phyloP scores from a whole-genome alignment of 345 rosid genomes.

The Pistacia vera region DNA sequence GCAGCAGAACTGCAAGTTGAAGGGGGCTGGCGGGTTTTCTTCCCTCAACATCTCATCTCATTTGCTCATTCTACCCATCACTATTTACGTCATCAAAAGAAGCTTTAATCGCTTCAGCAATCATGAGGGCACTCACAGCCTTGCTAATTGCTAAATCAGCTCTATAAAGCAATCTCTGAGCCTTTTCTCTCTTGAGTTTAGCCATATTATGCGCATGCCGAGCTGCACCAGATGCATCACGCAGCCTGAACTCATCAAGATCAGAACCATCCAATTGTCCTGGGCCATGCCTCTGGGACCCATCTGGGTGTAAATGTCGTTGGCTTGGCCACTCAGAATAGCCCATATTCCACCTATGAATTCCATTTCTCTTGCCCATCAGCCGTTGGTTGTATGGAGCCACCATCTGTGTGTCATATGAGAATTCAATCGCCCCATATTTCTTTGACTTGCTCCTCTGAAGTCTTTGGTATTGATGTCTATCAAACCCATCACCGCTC shows the following conservation, averaged over 20 bases:
- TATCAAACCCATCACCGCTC: conserved; percentile 51
- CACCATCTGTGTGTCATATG: conserved; percentile 34
- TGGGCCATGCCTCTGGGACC: conserved; percentile 36
- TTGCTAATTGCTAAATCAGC: conserved; percentile 92
- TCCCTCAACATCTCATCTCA: conserved; percentile 21
- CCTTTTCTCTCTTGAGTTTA: conserved; percentile 78
- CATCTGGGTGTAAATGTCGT: conserved; percentile 34
- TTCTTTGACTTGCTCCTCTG: conserved; percentile 53
- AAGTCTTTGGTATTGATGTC: conserved; percentile 47
- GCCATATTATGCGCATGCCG: conserved; percentile 63
- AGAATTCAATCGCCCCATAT: conserved; percentile 31
- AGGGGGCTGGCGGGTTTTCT: conserved; percentile 24
- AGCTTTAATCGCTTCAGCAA: conserved; percentile 82
- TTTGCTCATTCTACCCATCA: conserved; percentile 37
- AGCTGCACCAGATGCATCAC: conserved; percentile 84
- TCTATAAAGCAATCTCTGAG: conserved; percentile 69
- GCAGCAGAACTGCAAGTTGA: conserved; percentile 20
- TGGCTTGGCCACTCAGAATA: conserved; percentile 56
- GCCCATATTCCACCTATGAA: conserved; percentile 47
- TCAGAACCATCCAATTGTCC: conserved; percentile 55
- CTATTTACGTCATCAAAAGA: conserved; percentile 48
- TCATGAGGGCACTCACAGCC: conserved; percentile 85
- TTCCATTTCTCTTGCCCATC: conserved; percentile 51
- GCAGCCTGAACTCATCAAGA: conserved; percentile 64
- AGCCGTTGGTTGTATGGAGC: conserved; percentile 37